Evolutionary conservation across 1,284 basidiomycete species (phyloP).

Genomic region (Apiotrichum brassicae): DNA sequence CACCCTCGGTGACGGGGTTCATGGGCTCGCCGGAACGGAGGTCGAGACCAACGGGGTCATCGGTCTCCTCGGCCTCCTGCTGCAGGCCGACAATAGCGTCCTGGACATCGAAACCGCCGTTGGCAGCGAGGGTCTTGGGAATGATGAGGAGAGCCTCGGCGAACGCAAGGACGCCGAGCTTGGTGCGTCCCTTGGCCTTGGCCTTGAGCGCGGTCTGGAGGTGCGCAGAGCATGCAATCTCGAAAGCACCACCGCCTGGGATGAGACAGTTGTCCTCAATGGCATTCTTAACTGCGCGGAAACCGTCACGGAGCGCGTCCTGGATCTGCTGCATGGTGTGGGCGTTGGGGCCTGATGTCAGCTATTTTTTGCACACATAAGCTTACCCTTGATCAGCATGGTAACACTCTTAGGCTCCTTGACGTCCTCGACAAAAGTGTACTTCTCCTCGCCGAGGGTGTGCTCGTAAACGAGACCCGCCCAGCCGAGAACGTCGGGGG

Average conservation of each 20-base stretch:
- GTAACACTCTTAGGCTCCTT: constrained; percentile 95
- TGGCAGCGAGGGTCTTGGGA: constrained; percentile 92
- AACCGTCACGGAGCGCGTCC: constrained; percentile 92
- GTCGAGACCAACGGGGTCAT: constrained; percentile 90
- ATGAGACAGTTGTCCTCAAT: constrained; percentile 84
- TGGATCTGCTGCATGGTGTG: constrained; percentile 96
- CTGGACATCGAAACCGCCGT: constrained; percentile 96
- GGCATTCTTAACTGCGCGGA: constrained; percentile 94
- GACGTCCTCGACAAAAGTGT: constrained; percentile 95
- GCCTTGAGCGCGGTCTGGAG: constrained; percentile 70
- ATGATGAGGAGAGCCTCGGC: constrained; percentile 92
- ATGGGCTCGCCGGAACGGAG: constrained; percentile 91
- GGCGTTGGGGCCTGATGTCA: constrained; percentile 65
- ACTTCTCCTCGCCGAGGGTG: constrained; percentile 98
- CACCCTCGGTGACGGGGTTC: constrained; percentile 88
- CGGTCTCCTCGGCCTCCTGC: constrained; percentile 79
- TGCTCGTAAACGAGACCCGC: constrained; percentile 99
- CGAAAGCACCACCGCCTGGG: constrained; percentile 95
- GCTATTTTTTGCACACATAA: not conserved
- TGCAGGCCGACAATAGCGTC: constrained; percentile 88
- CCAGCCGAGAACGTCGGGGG: constrained; percentile 86
- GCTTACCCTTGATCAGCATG: constrained; percentile 81
- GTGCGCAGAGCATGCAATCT: constrained; percentile 85
- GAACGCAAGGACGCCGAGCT: constrained; percentile 96
- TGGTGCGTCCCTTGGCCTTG: constrained; percentile 86